Percentiles rank a stretch among this genome's conserved stretches.
These are phyloP conservation scores for Leptographium radiaticola DNA, from an alignment of 2,329 filamentous ascomycete genomes.

Conservation along the genomic window DNA sequence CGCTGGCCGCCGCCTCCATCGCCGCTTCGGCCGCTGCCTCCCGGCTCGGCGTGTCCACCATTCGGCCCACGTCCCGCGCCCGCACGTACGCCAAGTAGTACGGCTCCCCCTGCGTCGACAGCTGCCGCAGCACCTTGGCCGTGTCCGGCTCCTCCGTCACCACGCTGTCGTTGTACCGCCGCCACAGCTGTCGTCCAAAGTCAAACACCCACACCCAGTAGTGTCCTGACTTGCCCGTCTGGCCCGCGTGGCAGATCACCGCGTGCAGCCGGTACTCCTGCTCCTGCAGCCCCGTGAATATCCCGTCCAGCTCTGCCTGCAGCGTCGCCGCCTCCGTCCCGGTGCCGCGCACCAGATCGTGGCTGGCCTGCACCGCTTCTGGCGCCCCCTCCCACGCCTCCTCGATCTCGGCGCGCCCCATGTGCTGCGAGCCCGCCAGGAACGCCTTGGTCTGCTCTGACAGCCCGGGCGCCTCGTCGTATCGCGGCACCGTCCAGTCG, in stretches of 20 bases:
- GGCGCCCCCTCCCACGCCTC: neutral
- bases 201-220: slow-evolving; percentile 97
- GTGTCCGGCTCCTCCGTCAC: slow-evolving; percentile 58
- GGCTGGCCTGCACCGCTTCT: neutral
- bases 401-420: slow-evolving; percentile 1
- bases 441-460: neutral
- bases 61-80: slow-evolving; percentile 14
- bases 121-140: slow-evolving; percentile 55
- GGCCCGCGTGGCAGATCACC: slow-evolving; percentile 80
- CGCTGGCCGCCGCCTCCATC: neutral
- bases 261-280: slow-evolving; percentile 76
- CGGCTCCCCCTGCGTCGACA: slow-evolving; percentile 59
- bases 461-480: neutral
- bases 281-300: slow-evolving; percentile 50
- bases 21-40: neutral
- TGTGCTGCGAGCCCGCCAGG: neutral
- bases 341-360: neutral
- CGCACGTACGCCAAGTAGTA: slow-evolving; percentile 24
- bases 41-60: slow-evolving; percentile 16
- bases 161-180: slow-evolving; percentile 82
- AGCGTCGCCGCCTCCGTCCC: slow-evolving; percentile 11
- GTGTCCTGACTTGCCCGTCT: slow-evolving; percentile 57
- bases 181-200: slow-evolving; percentile 69
- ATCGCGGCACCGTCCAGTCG: neutral
- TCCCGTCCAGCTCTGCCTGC: slow-evolving; percentile 24